Evolutionary conservation across 805 yeast genomes (phyloP).

Genomic region (Metschnikowia vanudenii): DNA sequence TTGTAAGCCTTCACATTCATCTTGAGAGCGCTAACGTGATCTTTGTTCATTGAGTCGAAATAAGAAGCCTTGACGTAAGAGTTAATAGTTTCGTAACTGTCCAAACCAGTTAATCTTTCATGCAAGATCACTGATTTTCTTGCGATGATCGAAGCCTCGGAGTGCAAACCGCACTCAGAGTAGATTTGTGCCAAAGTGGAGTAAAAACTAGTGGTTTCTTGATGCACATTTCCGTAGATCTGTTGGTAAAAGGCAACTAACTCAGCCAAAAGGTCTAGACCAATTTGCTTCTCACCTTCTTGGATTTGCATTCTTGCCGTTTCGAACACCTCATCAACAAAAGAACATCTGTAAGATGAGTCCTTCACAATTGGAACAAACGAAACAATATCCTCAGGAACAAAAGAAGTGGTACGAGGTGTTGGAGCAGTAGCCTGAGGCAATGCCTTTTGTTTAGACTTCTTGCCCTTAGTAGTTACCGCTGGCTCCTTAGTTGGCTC

Average conservation of each 20-base stretch:
- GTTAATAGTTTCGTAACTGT: conserved; percentile 71
- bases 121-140: conserved; percentile 69
- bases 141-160: conserved; percentile 61
- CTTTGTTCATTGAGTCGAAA: conserved; percentile 61
- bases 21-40: conserved; percentile 59
- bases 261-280: conserved; percentile 64
- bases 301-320: conserved; percentile 50
- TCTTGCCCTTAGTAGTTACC: conserved; percentile 25
- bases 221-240: conserved; percentile 76
- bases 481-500: conserved; percentile 21
- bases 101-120: conserved; percentile 81
- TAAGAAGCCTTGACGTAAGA: conserved; percentile 72
- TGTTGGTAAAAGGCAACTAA: conserved; percentile 75
- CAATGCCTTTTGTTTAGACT: conserved; percentile 29
- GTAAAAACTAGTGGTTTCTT: conserved; percentile 72
- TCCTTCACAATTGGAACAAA: conserved; percentile 77
- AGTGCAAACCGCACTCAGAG: conserved; percentile 53
- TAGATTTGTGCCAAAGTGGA: conserved; percentile 64
- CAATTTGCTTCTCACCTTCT: conserved; percentile 49
- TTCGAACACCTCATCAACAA: conserved; percentile 74
- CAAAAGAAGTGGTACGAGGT: conserved; percentile 43
- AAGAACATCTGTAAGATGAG: conserved; percentile 59
- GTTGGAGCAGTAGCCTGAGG: conserved; percentile 9
- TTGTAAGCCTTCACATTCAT: conserved; percentile 59
- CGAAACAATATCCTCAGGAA: conserved; percentile 60